phyloP scores from a whole-genome alignment of 176 grass and related monocot genomes.

The Triticum dicoccoides region DNA sequence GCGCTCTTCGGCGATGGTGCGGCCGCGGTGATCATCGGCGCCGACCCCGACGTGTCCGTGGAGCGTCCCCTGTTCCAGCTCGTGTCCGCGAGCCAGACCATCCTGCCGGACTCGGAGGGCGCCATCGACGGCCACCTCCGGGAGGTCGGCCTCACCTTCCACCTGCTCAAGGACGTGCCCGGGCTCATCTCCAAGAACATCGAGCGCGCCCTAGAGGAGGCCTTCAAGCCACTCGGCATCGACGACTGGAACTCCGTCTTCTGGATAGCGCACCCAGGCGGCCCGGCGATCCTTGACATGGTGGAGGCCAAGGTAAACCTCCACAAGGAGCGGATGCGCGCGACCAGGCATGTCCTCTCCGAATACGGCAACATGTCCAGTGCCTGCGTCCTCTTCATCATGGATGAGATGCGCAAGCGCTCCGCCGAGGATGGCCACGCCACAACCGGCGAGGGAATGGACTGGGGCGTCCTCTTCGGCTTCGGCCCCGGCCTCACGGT shows the following conservation, averaged over 20 bases:
- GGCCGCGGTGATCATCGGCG: constrained; percentile 59
- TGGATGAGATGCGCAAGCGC: constrained; percentile 84
- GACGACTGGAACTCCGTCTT: constrained; percentile 83
- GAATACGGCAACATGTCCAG: constrained; percentile 93
- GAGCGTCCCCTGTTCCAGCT: constrained; percentile 78
- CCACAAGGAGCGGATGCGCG: constrained; percentile 61
- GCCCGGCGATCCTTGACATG: constrained; percentile 81
- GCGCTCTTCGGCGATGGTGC: constrained; percentile 92
- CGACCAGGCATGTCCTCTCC: constrained; percentile 63
- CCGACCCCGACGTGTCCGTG: constrained; percentile 50
- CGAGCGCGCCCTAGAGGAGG: constrained; percentile 58
- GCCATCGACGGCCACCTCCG: constrained; percentile 88
- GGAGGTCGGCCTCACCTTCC: constrained; percentile 82
- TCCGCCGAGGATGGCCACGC: constrained; percentile 75
- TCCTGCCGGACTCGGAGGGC: constrained; percentile 86
- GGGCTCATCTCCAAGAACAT: constrained; percentile 92
- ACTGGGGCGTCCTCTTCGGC: constrained; percentile 97
- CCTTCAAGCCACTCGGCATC: constrained; percentile 74
- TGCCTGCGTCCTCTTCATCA: constrained; percentile 90
- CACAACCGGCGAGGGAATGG: constrained; percentile 84
- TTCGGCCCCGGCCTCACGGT: constrained; percentile 92
- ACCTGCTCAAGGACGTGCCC: constrained; percentile 88
- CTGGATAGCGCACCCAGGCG: constrained; percentile 87
- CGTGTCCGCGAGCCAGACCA: constrained; percentile 75
- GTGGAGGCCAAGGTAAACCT: constrained; percentile 72